Evolutionary conservation across 768 basidiomycete species (phyloP).

Genomic region (Mycena venus): DNA sequence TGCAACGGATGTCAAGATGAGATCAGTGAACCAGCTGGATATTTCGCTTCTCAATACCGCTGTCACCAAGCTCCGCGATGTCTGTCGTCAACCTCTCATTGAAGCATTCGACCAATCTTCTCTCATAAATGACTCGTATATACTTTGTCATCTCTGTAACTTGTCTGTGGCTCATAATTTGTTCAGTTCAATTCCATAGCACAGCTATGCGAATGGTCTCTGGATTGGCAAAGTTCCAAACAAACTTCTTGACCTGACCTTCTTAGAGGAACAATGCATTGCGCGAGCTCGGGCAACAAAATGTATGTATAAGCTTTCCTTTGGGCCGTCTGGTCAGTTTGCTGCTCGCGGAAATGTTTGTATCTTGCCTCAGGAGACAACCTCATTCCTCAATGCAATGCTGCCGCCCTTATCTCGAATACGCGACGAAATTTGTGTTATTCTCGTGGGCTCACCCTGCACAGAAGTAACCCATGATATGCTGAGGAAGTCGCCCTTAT

Average conservation of each 20-base stretch:
- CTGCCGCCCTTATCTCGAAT: slow-evolving; percentile 29
- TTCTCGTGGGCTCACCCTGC: slow-evolving; percentile 35
- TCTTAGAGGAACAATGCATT: too few relatives aligned
- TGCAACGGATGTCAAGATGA: background rate
- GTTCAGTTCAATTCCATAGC: slow-evolving; percentile 24
- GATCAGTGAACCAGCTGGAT: slow-evolving; percentile 2
- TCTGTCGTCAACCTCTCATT: slow-evolving; percentile 13
- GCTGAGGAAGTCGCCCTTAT: slow-evolving; percentile 29
- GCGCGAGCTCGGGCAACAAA: too few relatives aligned
- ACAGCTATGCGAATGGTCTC: slow-evolving; percentile 25
- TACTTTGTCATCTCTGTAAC: slow-evolving; percentile 9
- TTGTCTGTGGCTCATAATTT: background rate
- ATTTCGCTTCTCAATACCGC: slow-evolving; percentile 15
- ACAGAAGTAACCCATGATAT: slow-evolving; percentile 30
- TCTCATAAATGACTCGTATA: background rate
- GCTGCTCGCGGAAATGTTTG: slow-evolving; percentile 38
- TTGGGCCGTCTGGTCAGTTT: too few relatives aligned
- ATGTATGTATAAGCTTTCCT: too few relatives aligned
- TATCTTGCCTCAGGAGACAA: slow-evolving; percentile 33
- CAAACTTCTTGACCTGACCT: too few relatives aligned
- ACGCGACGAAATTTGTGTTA: slow-evolving; percentile 35
- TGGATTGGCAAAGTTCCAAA: too few relatives aligned
- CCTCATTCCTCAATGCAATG: slow-evolving; percentile 9
- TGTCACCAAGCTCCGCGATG: slow-evolving; percentile 3
- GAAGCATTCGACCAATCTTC: background rate